These are phyloP conservation scores for Alternaria ventricosa DNA, from an alignment of 2,329 filamentous ascomycete species.

Conservation along the genomic window DNA sequence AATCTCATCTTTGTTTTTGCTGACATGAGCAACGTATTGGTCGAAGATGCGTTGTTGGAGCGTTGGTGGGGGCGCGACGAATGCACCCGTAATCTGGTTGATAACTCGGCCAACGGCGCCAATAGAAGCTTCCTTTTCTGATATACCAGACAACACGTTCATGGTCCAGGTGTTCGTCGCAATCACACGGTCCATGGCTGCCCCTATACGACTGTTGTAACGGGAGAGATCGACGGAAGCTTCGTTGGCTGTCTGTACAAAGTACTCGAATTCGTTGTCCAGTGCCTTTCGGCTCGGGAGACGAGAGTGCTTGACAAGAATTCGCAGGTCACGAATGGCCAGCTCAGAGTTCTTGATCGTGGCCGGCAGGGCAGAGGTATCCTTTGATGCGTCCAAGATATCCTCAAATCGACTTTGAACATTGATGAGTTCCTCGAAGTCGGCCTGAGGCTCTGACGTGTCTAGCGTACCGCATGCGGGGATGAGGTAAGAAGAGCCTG, in stretches of 20 bases:
- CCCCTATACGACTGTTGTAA: constrained; percentile 79
- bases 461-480: constrained; percentile 63
- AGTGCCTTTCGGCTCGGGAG: constrained; percentile 73
- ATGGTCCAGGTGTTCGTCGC: constrained; percentile 78
- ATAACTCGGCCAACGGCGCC: constrained; percentile 53
- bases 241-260: constrained; percentile 71
- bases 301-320: constrained; percentile 72
- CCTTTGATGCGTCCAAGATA: constrained; percentile 71
- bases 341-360: constrained; percentile 81
- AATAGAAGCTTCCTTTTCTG: constrained; percentile 47
- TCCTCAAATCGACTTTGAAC: constrained; percentile 79
- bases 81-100: constrained; percentile 62
- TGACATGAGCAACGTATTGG: constrained; percentile 77
- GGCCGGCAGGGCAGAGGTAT: constrained; percentile 71
- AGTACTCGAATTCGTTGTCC: constrained; percentile 76
- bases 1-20: constrained; percentile 73
- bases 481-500: constrained; percentile 67
- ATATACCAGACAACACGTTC: constrained; percentile 70
- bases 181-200: constrained; percentile 76
- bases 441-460: constrained; percentile 36
- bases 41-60: constrained; percentile 65
- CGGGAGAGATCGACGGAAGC: constrained; percentile 71
- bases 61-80: constrained; percentile 49
- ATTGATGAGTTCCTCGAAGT: constrained; percentile 77
- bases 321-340: constrained; percentile 75